These are phyloP conservation scores for Naganishia albida DNA, from an alignment of 1,284 basidiomycete species.

Conservation along the genomic window DNA sequence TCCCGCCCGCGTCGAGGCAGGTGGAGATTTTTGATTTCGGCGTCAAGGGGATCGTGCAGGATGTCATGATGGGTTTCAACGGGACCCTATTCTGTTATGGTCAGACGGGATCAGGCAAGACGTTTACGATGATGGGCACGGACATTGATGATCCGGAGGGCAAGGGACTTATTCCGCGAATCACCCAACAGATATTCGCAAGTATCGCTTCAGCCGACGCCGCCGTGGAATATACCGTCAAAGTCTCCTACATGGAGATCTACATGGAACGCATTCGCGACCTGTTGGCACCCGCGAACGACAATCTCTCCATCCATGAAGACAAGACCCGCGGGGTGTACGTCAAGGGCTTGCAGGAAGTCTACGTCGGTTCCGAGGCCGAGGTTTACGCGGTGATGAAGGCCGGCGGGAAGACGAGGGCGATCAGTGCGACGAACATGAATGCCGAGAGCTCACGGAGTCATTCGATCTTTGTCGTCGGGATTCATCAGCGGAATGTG, in stretches of 20 bases:
- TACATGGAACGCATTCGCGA: conserved; percentile 97
- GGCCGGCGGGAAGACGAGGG: conserved; percentile 69
- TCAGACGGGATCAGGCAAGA: conserved; percentile 96
- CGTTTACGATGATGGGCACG: conserved; percentile 75
- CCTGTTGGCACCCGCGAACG: conserved; percentile 93
- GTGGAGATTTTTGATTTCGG: conserved; percentile 98
- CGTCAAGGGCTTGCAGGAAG: conserved; percentile 96
- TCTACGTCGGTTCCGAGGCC: conserved; percentile 92
- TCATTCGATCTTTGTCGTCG: conserved; percentile 98
- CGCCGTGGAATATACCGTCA: conserved; percentile 96
- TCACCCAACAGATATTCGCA: conserved; percentile 98
- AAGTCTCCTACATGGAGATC: conserved; percentile 99
- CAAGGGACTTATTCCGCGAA: conserved; percentile 96
- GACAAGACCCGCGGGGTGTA: conserved; percentile 98
- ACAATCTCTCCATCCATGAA: conserved; percentile 97
- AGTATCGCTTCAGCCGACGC: conserved; percentile 94
- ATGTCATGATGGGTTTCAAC: conserved; percentile 98
- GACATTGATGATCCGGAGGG: conserved; percentile 90
- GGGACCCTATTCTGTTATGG: conserved; percentile 98
- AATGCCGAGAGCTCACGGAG: conserved; percentile 99
- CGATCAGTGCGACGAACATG: conserved; percentile 73
- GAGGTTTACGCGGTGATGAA: conserved; percentile 99
- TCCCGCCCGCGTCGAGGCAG: conserved; percentile 89
- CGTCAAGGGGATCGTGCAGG: conserved; percentile 74
- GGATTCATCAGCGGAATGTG: conserved; percentile 93